Evolutionary conservation across 805 yeast genomes (phyloP).

Genomic region (Lachancea thermotolerans): DNA sequence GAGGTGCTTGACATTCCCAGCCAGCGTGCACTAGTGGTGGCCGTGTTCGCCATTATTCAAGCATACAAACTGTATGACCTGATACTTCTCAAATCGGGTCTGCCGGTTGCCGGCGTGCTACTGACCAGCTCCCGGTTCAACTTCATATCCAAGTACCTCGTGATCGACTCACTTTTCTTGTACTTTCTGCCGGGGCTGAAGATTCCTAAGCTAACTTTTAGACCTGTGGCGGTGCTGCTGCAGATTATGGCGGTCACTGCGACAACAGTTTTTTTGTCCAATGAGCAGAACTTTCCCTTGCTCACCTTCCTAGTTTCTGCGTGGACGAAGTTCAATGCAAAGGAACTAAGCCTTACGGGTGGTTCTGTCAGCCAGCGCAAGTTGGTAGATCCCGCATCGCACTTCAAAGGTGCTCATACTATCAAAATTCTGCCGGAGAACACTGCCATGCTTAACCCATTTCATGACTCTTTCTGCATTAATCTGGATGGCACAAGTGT

Average conservation of each 20-base stretch:
- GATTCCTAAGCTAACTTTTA: conserved; percentile 67
- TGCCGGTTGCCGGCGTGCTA: conserved; percentile 27
- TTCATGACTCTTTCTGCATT: conserved; percentile 57
- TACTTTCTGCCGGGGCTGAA: conserved; percentile 67
- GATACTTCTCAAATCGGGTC: conserved; percentile 46
- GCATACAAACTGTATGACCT: conserved; percentile 79
- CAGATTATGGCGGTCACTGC: conserved; percentile 42
- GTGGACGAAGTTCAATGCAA: conserved; percentile 38
- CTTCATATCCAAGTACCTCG: conserved; percentile 62
- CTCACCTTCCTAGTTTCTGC: conserved; percentile 34
- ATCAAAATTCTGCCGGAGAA: conserved; percentile 88
- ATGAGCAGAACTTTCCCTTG: conserved; percentile 45
- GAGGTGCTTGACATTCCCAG: conserved; percentile 62
- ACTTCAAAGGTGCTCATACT: conserved; percentile 80
- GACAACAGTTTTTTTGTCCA: conserved; percentile 48
- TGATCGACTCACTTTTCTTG: conserved; percentile 65
- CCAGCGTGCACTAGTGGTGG: conserved; percentile 63
- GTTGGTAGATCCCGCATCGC: conserved; percentile 33
- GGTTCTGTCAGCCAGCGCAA: conserved; percentile 32
- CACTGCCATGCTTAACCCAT: conserved; percentile 77
- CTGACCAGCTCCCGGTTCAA: conserved; percentile 44
- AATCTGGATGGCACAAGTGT: conserved; percentile 34
- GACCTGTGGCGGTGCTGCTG: conserved; percentile 45
- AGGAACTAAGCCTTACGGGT: conserved; percentile 50
- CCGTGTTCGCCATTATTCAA: conserved; percentile 68